A percentile compares a stretch with the other conserved stretches of the same genome.
phyloP scores from a whole-genome alignment of 2,329 filamentous ascomycete species.

The Stromatinia cepivora region DNA sequence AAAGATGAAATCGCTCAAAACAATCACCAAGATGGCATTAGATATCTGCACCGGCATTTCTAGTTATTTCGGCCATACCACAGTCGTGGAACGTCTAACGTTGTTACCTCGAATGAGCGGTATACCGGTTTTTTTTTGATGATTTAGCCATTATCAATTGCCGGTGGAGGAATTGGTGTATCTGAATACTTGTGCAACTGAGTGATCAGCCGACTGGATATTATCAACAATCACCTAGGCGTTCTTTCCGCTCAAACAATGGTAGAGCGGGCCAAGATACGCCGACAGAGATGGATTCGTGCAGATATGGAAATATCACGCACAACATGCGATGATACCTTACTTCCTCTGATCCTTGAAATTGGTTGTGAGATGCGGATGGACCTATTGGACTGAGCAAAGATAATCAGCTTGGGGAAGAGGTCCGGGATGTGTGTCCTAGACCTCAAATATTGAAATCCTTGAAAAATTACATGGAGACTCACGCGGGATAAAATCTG shows the following conservation, averaged over 20 bases:
- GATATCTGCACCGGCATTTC: conserved; percentile 34
- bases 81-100: neutral
- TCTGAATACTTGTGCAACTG: conserved; percentile 31
- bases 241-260: conserved; percentile 29
- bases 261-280: conserved; percentile 24
- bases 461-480: neutral
- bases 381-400: neutral
- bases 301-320: conserved; percentile 2
- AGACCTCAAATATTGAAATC: neutral
- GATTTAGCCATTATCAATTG: conserved; percentile 32
- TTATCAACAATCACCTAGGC: conserved; percentile 32
- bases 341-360: conserved; percentile 4
- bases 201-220: conserved; percentile 28
- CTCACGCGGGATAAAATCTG: neutral
- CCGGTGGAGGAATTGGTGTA: conserved; percentile 31
- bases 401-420: neutral
- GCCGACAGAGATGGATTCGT: conserved; percentile 24
- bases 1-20: conserved; percentile 23
- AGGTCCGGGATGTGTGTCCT: neutral
- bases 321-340: conserved; percentile 13
- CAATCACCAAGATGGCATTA: conserved; percentile 29
- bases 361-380: conserved; percentile 6
- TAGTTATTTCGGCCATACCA: conserved; percentile 24
- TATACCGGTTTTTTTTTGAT: conserved; percentile 28
- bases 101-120: conserved; percentile 27